A percentile compares a stretch with the other conserved stretches of the same genome.
These are phyloP conservation scores for Allium sativum DNA, from an alignment of 106 monocot genomes.

Conservation along the genomic window DNA sequence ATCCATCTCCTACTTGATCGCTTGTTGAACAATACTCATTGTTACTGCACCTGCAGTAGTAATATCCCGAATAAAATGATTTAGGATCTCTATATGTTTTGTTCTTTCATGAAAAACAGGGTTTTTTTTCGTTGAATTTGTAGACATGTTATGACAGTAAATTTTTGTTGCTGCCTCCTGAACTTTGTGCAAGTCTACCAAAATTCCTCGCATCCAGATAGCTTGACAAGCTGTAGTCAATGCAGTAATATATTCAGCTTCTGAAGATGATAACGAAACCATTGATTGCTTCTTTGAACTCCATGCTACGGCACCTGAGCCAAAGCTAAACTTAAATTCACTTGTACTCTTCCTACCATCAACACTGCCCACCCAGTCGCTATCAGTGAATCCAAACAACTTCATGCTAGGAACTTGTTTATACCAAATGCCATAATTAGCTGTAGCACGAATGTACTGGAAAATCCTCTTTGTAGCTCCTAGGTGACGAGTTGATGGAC, in stretches of 20 bases:
- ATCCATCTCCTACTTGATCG: neutral
- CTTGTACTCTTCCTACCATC: conserved; percentile 11
- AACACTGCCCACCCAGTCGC: conserved; percentile 10
- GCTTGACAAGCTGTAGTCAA: conserved; percentile 7
- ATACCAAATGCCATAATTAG: conserved; percentile 15
- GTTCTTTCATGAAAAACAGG: too few relatives aligned
- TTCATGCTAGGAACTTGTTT: neutral
- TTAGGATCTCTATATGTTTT: too few relatives aligned
- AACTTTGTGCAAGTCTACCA: conserved; percentile 9
- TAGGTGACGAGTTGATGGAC: conserved; percentile 4
- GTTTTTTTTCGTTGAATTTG: neutral
- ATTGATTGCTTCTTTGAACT: conserved; percentile 17
- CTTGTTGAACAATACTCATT: conserved; percentile 1
- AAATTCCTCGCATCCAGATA: conserved; percentile 16
- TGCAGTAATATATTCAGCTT: conserved; percentile 13
- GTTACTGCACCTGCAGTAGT: neutral
- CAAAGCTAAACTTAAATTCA: conserved; percentile 1
- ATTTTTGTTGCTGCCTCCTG: neutral
- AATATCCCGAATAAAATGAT: too few relatives aligned
- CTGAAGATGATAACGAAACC: conserved; percentile 8
- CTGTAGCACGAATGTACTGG: conserved; percentile 6
- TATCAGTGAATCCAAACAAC: conserved; percentile 10
- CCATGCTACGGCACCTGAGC: conserved; percentile 14
- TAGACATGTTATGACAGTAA: conserved; percentile 12
- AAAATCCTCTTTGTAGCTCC: conserved; percentile 10